phyloP scores from a whole-genome alignment of 495 filamentous ascomycete genomes.

The Clohesyomyces aquaticus region DNA sequence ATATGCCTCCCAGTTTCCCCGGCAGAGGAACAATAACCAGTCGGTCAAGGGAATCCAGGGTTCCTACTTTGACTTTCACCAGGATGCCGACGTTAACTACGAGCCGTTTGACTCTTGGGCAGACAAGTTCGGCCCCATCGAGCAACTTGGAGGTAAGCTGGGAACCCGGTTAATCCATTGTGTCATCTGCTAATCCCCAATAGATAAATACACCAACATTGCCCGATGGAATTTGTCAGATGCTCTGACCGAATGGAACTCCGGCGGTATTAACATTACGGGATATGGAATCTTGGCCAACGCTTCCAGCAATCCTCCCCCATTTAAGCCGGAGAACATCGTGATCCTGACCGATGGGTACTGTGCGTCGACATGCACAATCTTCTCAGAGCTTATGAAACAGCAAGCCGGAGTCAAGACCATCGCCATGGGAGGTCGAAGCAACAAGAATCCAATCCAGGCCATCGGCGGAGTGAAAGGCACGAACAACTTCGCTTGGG shows the following conservation, averaged over 20 bases:
- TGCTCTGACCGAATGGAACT: constrained; percentile 9
- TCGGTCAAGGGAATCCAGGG: constrained; percentile 11
- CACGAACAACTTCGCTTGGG: constrained; percentile 33
- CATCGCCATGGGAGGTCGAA: constrained; percentile 65
- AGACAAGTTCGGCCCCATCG: constrained; percentile 38
- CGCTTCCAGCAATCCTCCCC: constrained; percentile 43
- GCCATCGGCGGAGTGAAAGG: constrained; percentile 66
- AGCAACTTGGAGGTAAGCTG: neutral
- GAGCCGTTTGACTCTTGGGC: constrained; percentile 34
- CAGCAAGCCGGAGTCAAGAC: constrained; percentile 61
- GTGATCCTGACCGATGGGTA: constrained; percentile 57
- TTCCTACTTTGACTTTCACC: constrained; percentile 35
- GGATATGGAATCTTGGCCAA: constrained; percentile 44
- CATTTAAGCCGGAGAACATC: constrained; percentile 43
- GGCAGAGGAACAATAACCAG: neutral
- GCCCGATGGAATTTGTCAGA: constrained; percentile 40
- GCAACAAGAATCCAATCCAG: constrained; percentile 62
- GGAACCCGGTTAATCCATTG: neutral
- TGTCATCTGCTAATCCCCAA: constrained; percentile 3
- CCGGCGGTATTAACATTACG: constrained; percentile 41
- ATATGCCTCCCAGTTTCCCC: constrained; percentile 30
- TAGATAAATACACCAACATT: constrained; percentile 36
- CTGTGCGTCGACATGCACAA: constrained; percentile 67
- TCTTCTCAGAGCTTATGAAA: constrained; percentile 61
- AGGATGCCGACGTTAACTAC: constrained; percentile 25